Evolutionary conservation across 306 rosid genomes (phyloP).

Genomic region (Lagenaria siceraria): DNA sequence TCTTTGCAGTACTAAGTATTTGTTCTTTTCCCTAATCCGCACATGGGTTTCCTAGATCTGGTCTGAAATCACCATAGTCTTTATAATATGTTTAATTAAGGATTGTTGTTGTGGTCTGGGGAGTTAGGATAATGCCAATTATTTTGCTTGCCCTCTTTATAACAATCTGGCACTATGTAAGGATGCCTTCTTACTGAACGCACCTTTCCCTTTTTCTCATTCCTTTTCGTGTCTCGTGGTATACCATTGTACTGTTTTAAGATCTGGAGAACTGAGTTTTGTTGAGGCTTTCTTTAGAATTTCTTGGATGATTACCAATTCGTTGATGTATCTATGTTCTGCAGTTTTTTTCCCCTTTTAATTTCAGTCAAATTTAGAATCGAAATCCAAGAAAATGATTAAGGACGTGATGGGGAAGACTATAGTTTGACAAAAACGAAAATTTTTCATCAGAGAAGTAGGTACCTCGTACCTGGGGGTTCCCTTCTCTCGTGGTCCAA

Average conservation of each 20-base stretch:
- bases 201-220: background rate
- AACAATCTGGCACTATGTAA: background rate
- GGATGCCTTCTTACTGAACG: background rate
- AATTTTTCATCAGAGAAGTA: background rate
- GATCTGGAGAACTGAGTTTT: background rate
- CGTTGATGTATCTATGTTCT: background rate
- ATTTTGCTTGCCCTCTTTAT: background rate
- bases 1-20: background rate
- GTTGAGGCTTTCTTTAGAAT: background rate
- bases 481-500: constrained; percentile 24
- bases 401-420: background rate
- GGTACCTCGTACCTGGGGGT: background rate
- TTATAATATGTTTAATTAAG: background rate
- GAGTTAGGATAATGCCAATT: background rate
- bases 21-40: background rate
- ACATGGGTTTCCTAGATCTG: constrained; percentile 6
- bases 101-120: background rate
- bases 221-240: background rate
- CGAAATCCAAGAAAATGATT: background rate
- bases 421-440: background rate
- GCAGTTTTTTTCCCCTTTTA: background rate
- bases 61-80: background rate
- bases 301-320: background rate
- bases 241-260: background rate
- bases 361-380: background rate